Evolutionary conservation across 148 eudicot genomes (phyloP), one percentile per base, ranked within the genome.

Genomic region (Rhododendron simsii): DNA sequence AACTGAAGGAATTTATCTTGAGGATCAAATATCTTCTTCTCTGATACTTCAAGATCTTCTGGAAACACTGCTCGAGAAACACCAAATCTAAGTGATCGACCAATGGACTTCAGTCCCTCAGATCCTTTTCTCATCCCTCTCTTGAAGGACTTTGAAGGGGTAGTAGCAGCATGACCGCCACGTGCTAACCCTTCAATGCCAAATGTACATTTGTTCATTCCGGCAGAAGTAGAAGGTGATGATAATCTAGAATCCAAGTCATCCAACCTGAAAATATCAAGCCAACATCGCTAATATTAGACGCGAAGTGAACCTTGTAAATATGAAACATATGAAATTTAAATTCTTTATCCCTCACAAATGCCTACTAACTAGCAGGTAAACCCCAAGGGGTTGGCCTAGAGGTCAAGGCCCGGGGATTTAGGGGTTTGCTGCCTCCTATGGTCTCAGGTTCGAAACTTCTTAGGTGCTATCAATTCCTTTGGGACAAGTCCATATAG

Each of bases 61-160:
- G 99, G 96, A 82, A 97, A 97, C n/a, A 97, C 99, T 77, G 95
- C 99, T 74, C 89, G 89, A 69, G 94, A 92, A 47, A 93, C 96
- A 20, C 99, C 98, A 80, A 94, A 91, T 83, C 90, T 89, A 85
- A 97, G 96, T 82, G 98, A 92, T 86, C 92, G 92, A 65, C 99
- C 98, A 83, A 97, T 88, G 53, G 98, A 92, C 86, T 88, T 93
- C 55, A 97, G 94, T 18, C 96, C 95, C 86, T 94, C 93, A 30
- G 96, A 89, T 77, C 96, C 96, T 91, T 91, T 95, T 69, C 83
- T 91, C 94, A 91, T 85, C 84, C 95, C 95, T 39, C 86, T 88
- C 84, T 91, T 88, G 81, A 94, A 93, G 21, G 95, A 91, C 86
- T 84, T 93, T 30, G 96, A 89, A 41, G 94, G 90, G 30, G 87